phyloP scores from a whole-genome alignment of 2,329 filamentous ascomycete genomes.

The Ceratocystis cacaofunesta region DNA sequence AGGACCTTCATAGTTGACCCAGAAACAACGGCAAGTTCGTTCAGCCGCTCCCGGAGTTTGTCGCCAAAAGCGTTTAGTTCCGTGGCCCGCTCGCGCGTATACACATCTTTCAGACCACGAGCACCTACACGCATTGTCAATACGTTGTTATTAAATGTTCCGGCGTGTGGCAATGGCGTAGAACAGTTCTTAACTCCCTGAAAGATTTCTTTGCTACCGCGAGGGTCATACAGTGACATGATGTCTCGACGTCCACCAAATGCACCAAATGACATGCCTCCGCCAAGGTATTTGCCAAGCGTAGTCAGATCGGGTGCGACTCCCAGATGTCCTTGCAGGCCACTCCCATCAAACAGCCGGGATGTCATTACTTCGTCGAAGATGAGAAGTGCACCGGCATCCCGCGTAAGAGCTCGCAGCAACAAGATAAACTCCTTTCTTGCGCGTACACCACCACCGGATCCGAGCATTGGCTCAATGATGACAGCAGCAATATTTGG shows the following conservation, averaged over 20 bases:
- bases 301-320: slow-evolving; percentile 47
- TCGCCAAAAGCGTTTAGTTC: slow-evolving; percentile 25
- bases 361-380: slow-evolving; percentile 61
- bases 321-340: slow-evolving; percentile 30
- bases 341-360: slow-evolving; percentile 34
- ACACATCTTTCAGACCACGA: slow-evolving; percentile 25
- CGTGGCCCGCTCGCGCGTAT: slow-evolving; percentile 23
- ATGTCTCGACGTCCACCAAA: slow-evolving; percentile 47
- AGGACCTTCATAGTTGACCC: slow-evolving; percentile 28
- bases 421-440: slow-evolving; percentile 35
- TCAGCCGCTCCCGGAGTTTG: slow-evolving; percentile 22
- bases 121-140: slow-evolving; percentile 33
- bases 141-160: slow-evolving; percentile 54
- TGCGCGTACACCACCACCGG: slow-evolving; percentile 42
- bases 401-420: slow-evolving; percentile 27
- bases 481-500: slow-evolving; percentile 45
- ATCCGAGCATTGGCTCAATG: slow-evolving; percentile 51
- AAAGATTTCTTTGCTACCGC: slow-evolving; percentile 38
- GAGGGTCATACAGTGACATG: slow-evolving; percentile 43
- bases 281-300: slow-evolving; percentile 52
- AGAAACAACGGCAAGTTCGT: slow-evolving; percentile 20
- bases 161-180: slow-evolving; percentile 36
- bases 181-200: slow-evolving; percentile 43
- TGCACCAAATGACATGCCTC: slow-evolving; percentile 50
- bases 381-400: slow-evolving; percentile 44